A percentile compares a stretch with the other conserved stretches of the same genome.
phyloP scores from a whole-genome alignment of 2,329 filamentous ascomycete species.

The Raffaelea deltoideospora region DNA sequence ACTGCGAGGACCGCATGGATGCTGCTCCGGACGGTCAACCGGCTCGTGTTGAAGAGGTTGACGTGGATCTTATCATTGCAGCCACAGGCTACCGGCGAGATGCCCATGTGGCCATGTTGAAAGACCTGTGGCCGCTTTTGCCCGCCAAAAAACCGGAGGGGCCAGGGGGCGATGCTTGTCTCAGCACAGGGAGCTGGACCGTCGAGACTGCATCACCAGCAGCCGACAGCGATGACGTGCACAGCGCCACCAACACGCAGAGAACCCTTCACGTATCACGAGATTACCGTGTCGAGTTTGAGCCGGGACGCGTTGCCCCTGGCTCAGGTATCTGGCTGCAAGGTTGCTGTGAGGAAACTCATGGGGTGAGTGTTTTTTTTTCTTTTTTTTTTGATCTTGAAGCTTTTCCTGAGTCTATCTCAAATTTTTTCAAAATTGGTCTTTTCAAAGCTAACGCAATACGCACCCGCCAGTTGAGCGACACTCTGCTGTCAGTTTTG shows the following conservation, averaged over 20 bases:
- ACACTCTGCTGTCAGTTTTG: slow-evolving; percentile 67
- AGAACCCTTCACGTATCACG: slow-evolving; percentile 46
- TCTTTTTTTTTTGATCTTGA: neutral
- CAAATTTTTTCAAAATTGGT: neutral
- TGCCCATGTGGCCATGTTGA: slow-evolving; percentile 64
- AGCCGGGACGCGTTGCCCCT: slow-evolving; percentile 48
- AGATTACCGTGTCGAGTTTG: slow-evolving; percentile 66
- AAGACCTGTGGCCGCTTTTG: slow-evolving; percentile 49
- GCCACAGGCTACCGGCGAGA: slow-evolving; percentile 77
- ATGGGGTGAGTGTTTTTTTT: slow-evolving; percentile 50
- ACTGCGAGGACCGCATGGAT: slow-evolving; percentile 14
- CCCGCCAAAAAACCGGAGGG: slow-evolving; percentile 21
- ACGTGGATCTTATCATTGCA: slow-evolving; percentile 69
- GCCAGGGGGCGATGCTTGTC: slow-evolving; percentile 6
- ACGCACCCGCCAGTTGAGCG: slow-evolving; percentile 68
- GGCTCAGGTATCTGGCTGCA: slow-evolving; percentile 81
- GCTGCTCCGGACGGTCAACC: slow-evolving; percentile 12
- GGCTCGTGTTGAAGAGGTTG: slow-evolving; percentile 38
- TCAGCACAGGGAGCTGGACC: slow-evolving; percentile 10
- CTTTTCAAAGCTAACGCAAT: no score
- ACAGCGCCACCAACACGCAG: no score
- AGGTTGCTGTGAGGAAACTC: slow-evolving; percentile 83
- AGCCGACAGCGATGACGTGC: neutral
- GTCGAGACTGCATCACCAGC: slow-evolving; percentile 6
- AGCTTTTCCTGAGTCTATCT: neutral